Evolutionary conservation across 2,329 filamentous ascomycete species (phyloP), one percentile per base, ranked within the genome.

Genomic region (Aspergillus ibericus): DNA sequence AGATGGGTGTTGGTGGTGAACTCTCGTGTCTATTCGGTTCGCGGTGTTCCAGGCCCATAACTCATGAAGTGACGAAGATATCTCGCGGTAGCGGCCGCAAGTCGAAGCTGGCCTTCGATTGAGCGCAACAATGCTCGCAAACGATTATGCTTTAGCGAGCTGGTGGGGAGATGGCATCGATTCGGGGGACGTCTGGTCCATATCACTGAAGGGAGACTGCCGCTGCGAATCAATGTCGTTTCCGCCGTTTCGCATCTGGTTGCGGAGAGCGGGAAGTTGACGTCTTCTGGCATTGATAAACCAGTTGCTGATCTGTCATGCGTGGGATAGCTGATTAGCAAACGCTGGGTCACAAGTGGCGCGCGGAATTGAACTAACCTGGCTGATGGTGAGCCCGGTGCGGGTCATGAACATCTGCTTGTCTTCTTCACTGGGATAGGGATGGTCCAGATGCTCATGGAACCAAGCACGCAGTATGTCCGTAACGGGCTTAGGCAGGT

Each of bases 401-500:
- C 86, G 81, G 48, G 83, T 83, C 82, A 92, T 91, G 49, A 96
- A 81, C 59, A 90, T 85, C 70, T 93, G 86, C 75, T 96, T 96
- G 77, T 96, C 89, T 62, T 96, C 91, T 73, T 96, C 91, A 4
- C 87, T 92, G 1, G 92, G 92, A 71, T 96, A 96, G 0, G 92
- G 91, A 69, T 95, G 91, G 60, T 87, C 81, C 7, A 92, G 75
- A 73, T 95, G 89, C n/a, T 82, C 82, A 53, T 87, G 77, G 64
- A 96, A 93, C 92, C 92, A 96, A 0, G 85, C 80, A 55, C 90
- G 85, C 40, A 96, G 80, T 64, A 90, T 88, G 70, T 93, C 90
- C 0, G 92, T 96, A 0, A 91, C 91, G 55, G 92, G 89, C 71
- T 96, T 96, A n/a, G 92, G 92, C 3, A 96, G 81, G 69, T 96